Evolutionary conservation across 805 yeast genomes (phyloP).

Genomic region (Starmerella vaccinii): DNA sequence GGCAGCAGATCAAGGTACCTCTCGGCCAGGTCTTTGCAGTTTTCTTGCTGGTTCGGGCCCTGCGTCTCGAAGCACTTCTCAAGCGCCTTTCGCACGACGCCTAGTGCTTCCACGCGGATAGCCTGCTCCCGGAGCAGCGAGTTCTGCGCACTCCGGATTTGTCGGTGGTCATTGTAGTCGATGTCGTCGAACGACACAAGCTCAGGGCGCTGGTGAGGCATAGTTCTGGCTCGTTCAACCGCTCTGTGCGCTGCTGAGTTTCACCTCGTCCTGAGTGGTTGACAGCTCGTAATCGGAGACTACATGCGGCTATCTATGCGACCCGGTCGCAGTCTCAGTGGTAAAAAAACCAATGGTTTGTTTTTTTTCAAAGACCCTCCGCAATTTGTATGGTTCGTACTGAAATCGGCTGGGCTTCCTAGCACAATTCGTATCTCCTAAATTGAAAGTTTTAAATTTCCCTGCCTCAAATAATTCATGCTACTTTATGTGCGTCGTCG

Average conservation of each 20-base stretch:
- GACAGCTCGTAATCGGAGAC: background rate
- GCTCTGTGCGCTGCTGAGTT: constrained; percentile 2
- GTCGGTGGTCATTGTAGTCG: constrained; percentile 55
- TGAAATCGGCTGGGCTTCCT: too few species aligned
- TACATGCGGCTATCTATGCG: background rate
- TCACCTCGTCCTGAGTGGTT: constrained; percentile 2
- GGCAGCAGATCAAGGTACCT: constrained; percentile 67
- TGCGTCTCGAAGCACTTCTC: constrained; percentile 55
- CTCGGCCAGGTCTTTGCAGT: constrained; percentile 64
- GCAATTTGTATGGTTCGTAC: too few species aligned
- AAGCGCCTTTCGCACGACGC: constrained; percentile 60
- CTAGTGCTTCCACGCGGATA: constrained; percentile 58
- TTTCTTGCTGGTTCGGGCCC: constrained; percentile 63
- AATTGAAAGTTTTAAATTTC: too few species aligned
- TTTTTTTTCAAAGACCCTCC: too few species aligned
- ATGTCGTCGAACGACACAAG: constrained; percentile 75
- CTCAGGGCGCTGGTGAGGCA: constrained; percentile 40
- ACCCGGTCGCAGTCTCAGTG: too few species aligned
- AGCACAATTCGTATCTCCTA: too few species aligned
- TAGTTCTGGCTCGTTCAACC: constrained; percentile 4
- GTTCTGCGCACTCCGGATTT: constrained; percentile 62
- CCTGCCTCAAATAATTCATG: too few species aligned
- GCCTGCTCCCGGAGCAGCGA: constrained; percentile 72
- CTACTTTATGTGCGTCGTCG: too few species aligned
- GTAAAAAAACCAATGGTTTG: too few species aligned